Base-by-base conservation (phyloP, 169 alveolate genomes). In the Cryptosporidium xiaoi region DNA sequence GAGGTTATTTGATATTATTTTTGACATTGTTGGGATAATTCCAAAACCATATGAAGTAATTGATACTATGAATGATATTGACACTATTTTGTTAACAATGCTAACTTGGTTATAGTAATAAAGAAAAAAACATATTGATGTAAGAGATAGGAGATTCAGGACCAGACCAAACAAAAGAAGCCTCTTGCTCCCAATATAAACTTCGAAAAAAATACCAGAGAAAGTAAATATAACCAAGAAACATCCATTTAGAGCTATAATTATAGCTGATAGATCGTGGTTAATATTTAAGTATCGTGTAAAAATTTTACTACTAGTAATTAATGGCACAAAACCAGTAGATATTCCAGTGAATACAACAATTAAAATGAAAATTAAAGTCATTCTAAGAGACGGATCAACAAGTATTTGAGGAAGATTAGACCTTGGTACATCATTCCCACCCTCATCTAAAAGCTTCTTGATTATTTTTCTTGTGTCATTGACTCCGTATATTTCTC, bases 141-240 rank as follows among this genome's bases (percentile, higher is more conserved):
- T 29, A 24, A 46, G 40, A 58, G 87, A 77, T 31, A 60, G 20
- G 27, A 60, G 29, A 6, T 36, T 56, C 34, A 44, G 40, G 16
- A 62, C 40, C 13, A 77, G 27, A 6, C 87, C 71, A 15, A 77
- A 40, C 0, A 77, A 18, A 60, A 58, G 64, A 10, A 77, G 71
- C 64, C 33, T 56, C 40, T 44, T 77, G 48, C 71, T 77, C 16
- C 77, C 87, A 12, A 77, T 77, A 29, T 77, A 77, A 16, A 60
- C 46, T 56, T 56, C 87, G 27, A 77, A 77, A 44, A 77, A 77
- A 13, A 62, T 56, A 40, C 87, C 87, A 58, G 87, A 60, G 27
- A 77, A 50, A 18, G 87, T 58, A 27, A 48, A 58, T 20, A 56
- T 77, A 15, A 77, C 71, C 64, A 77, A 77, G 33, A 55, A 77